Evolutionary conservation across 2,329 filamentous ascomycete genomes (phyloP), one percentile per base, ranked within the genome.

Genomic region (Graphilbum sp.): DNA sequence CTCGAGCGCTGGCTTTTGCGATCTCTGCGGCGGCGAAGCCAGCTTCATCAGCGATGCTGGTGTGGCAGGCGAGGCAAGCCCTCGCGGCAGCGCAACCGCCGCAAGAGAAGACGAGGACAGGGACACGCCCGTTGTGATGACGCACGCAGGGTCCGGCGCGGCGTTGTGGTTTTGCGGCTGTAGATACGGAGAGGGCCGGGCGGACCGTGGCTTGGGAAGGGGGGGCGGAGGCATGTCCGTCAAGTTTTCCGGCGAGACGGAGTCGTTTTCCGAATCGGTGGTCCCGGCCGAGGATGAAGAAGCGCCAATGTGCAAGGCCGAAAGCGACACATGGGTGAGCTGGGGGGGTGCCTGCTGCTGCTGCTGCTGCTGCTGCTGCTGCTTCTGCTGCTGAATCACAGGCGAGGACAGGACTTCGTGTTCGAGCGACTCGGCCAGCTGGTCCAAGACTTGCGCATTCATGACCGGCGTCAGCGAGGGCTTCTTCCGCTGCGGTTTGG

Each of bases 1-100:
- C 2, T 37, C 29, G 4, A 41, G 32, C 3, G 45, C 41, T 4
- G 43, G 19, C 31, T 41, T 42, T 35, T 46, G 43, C 9, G 42
- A 41, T 9, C 42, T 54, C 53, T 43, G 58, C 51, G 23, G 63
- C 49, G 69, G 69, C 20, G 68, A 65, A 4, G 66, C 67, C 32
- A 88, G 65, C 49, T 75, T 79, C 81, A 95, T 94, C 41, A 94
- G 60, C 7, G 86, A 93, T 9, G 87, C 84, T 1, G 86, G 86
- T 0, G 86, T 93, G 2, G 84, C 86, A 11, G 83, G 82, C 37
- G 75, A 72, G 48, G 60, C 62, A 37, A 62, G 63, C 18, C 58
- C 60, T 15, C 40, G 37, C 2, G 33, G 46, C 39, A 35, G 44
- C 41, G 20, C 51, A 12, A 31, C 16, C 3, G 29, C 25, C 5